Percentiles rank a stretch among this genome's conserved stretches.
Conservation (phyloP, 2,329 filamentous ascomycete species). For the Proliferodiscus dingleyae region DNA sequence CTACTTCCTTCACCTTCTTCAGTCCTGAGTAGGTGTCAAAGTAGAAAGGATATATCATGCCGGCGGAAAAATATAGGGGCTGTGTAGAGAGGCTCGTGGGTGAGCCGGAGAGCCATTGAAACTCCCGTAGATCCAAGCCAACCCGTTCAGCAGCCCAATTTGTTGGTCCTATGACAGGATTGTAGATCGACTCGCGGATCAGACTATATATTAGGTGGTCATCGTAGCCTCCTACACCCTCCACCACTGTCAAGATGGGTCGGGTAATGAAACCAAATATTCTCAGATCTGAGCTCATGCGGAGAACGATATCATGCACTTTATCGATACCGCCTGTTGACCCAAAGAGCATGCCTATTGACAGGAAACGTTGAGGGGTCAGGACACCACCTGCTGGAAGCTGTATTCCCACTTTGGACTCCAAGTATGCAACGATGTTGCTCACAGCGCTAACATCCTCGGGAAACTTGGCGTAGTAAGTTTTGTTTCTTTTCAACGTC, state of each 20-base stretch:
- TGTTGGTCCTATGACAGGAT: conserved; percentile 59
- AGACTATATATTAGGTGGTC: conserved; percentile 77
- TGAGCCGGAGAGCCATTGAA: conserved; percentile 41
- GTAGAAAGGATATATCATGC: conserved; percentile 88
- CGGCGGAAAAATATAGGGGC: conserved; percentile 77
- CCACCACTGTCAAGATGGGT: conserved; percentile 65
- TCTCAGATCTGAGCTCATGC: conserved; percentile 67
- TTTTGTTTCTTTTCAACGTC: conserved; percentile 67
- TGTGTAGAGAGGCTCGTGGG: conserved; percentile 32
- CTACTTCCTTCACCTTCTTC: conserved; percentile 59
- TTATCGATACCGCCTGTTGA: conserved; percentile 70
- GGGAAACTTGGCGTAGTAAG: conserved; percentile 71
- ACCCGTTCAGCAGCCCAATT: conserved; percentile 72
- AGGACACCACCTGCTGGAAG: conserved; percentile 70
- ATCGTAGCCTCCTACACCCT: conserved; percentile 67
- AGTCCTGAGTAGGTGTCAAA: conserved; percentile 79
- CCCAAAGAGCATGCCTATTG: conserved; percentile 74
- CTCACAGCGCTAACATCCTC: conserved; percentile 69
- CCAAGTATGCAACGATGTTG: conserved; percentile 60
- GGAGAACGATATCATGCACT: conserved; percentile 68
- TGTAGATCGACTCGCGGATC: conserved; percentile 86
- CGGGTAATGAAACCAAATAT: conserved; percentile 69
- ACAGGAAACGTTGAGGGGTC: conserved; percentile 69
- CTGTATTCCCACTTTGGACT: conserved; percentile 51
- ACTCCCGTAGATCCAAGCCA: conserved; percentile 43